Evolutionary conservation across 2,329 filamentous ascomycete species (phyloP).

Genomic region (Penicillium digitatum): DNA sequence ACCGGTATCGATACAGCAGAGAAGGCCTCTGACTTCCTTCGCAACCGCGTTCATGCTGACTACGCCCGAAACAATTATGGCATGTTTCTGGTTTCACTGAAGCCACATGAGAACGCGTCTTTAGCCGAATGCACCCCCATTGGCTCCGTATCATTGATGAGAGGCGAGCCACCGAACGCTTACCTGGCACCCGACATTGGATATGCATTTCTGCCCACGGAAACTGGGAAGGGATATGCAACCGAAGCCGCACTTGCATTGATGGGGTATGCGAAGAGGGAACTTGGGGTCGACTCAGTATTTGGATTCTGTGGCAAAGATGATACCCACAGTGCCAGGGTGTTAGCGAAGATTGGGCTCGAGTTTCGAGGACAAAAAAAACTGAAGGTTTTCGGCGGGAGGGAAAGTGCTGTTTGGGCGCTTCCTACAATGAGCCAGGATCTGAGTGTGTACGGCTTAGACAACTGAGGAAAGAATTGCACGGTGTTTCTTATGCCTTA

Average conservation of each 20-base stretch:
- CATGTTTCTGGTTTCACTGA: background rate
- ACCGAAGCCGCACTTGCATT: background rate
- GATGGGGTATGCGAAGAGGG: background rate
- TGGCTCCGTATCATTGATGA: background rate
- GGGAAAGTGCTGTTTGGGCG: background rate
- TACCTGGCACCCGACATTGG: background rate
- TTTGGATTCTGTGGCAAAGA: background rate
- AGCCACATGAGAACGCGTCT: background rate
- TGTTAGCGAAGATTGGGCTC: background rate
- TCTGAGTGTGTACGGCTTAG: background rate
- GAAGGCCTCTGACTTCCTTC: constrained; percentile 1
- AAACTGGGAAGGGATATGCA: constrained; percentile 1
- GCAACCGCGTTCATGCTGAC: background rate
- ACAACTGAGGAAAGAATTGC: background rate
- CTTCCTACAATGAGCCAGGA: background rate
- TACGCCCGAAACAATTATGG: background rate
- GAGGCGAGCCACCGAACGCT: background rate
- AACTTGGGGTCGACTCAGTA: background rate
- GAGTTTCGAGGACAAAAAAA: background rate
- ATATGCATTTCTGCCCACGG: background rate
- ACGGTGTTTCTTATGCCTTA: background rate
- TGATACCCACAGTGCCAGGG: background rate
- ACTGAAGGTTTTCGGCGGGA: background rate
- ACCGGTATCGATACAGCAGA: background rate
- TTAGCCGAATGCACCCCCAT: background rate